Conservation (phyloP, 2,329 filamentous ascomycete species). For the Apiospora marii region DNA sequence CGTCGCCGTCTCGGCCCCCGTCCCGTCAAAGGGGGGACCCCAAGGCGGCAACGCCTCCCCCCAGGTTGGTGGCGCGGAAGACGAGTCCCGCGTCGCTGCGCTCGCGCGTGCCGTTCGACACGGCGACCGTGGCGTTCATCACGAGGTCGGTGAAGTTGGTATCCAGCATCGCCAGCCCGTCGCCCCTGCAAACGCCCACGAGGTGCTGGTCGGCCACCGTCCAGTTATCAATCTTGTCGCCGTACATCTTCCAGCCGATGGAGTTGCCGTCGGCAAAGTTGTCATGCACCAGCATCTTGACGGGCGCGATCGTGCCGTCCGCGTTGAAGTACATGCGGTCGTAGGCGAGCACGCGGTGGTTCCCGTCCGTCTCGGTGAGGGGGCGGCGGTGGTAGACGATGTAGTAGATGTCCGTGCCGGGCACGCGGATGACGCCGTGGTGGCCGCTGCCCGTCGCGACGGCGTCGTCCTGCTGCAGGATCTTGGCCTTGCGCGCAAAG, state of each 20-base stretch:
- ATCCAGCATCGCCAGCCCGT: slow-evolving; percentile 14
- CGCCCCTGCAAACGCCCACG: not conserved
- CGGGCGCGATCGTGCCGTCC: slow-evolving; percentile 42
- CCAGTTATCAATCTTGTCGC: slow-evolving; percentile 36
- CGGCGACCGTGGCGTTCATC: slow-evolving; percentile 37
- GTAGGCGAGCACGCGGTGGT: slow-evolving; percentile 56
- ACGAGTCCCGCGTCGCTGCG: slow-evolving; percentile 41
- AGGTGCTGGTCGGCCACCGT: not conserved
- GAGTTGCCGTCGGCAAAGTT: slow-evolving; percentile 50
- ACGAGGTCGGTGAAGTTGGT: slow-evolving; percentile 25
- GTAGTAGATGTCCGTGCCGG: slow-evolving; percentile 49
- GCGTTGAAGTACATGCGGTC: slow-evolving; percentile 57
- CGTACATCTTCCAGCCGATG: slow-evolving; percentile 45
- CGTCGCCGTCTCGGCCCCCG: slow-evolving; percentile 34
- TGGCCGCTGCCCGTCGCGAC: slow-evolving; percentile 50
- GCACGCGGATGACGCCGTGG: slow-evolving; percentile 50
- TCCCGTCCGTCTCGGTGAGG: slow-evolving; percentile 51
- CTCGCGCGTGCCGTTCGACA: slow-evolving; percentile 23
- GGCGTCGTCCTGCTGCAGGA: slow-evolving; percentile 45
- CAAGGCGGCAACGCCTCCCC: not conserved
- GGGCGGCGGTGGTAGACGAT: slow-evolving; percentile 56
- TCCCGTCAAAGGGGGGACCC: slow-evolving; percentile 30
- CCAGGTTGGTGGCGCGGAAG: slow-evolving; percentile 42
- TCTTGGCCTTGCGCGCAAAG: slow-evolving; percentile 48
- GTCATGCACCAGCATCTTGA: slow-evolving; percentile 54